phyloP scores from a whole-genome alignment of 2,329 filamentous ascomycete species.

The Blastomyces gilchristii region DNA sequence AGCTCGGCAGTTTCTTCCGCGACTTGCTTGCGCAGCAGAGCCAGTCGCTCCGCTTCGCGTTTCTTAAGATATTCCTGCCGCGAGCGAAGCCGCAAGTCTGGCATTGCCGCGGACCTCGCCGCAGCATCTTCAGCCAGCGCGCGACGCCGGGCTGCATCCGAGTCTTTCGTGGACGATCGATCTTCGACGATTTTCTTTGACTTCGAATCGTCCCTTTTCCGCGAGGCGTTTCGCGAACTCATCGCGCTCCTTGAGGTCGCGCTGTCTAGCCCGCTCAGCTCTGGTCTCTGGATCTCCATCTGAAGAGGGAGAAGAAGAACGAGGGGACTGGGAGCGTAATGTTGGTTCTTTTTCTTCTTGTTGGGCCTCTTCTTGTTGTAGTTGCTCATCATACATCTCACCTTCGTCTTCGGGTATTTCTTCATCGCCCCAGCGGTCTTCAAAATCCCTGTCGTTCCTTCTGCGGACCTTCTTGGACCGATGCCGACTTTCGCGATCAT shows the following conservation, averaged over 20 bases:
- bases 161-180: conserved; percentile 45
- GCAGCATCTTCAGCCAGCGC: conserved; percentile 57
- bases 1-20: conserved; percentile 77
- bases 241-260: conserved; percentile 64
- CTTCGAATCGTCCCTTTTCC: conserved; percentile 56
- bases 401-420: conserved; percentile 38
- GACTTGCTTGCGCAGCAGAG: conserved; percentile 80
- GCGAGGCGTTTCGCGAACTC: conserved; percentile 68
- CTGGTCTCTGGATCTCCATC: conserved; percentile 52
- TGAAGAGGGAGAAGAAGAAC: conserved; percentile 28
- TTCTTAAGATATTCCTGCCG: conserved; percentile 91
- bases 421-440: conserved; percentile 75
- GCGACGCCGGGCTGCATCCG: conserved; percentile 50
- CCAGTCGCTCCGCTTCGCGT: conserved; percentile 73
- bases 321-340: conserved; percentile 16
- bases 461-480: conserved; percentile 44
- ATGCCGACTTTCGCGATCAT: conserved; percentile 31
- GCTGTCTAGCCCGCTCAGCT: conserved; percentile 49
- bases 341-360: not conserved
- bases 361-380: conserved; percentile 25
- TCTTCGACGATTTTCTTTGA: conserved; percentile 60
- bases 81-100: conserved; percentile 70
- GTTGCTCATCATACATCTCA: conserved; percentile 36
- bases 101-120: conserved; percentile 60
- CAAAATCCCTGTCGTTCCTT: conserved; percentile 48